Conservation (phyloP, 2,329 filamentous ascomycete genomes). For the Fonsecaea multimorphosa region DNA sequence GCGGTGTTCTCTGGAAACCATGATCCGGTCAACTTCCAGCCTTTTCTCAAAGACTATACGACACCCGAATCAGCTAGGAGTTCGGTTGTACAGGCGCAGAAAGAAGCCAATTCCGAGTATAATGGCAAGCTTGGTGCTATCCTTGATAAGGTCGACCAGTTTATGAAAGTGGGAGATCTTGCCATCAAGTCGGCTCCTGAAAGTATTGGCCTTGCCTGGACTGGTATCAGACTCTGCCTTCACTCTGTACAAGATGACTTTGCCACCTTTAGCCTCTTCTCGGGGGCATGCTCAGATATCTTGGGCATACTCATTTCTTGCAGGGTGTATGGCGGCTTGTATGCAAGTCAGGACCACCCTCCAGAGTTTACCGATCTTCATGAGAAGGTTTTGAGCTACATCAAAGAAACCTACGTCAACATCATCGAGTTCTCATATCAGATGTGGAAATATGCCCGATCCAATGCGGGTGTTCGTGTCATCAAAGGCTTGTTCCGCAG, state of each 20-base stretch:
- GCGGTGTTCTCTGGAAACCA: background rate
- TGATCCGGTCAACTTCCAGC: background rate
- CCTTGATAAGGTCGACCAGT: slow-evolving; percentile 5
- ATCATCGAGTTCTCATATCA: slow-evolving; percentile 8
- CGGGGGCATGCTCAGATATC: background rate
- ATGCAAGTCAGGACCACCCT: background rate
- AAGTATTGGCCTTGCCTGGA: slow-evolving; percentile 2
- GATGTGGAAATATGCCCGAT: slow-evolving; percentile 5
- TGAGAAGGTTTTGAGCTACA: background rate
- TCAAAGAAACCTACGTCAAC: background rate
- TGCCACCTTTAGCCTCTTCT: slow-evolving; percentile 3
- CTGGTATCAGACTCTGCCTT: slow-evolving; percentile 3
- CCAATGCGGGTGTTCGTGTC: background rate
- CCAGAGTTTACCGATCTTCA: slow-evolving; percentile 2
- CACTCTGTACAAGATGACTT: slow-evolving; percentile 1
- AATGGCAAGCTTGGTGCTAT: background rate
- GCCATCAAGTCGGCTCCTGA: slow-evolving; percentile 1
- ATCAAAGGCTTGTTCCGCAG: slow-evolving; percentile 3
- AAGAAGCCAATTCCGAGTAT: slow-evolving; percentile 1
- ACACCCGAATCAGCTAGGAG: background rate
- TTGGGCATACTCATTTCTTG: background rate
- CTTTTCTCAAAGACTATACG: slow-evolving; percentile 4
- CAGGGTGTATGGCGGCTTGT: background rate
- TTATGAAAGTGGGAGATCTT: slow-evolving; percentile 6
- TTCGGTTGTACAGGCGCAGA: background rate